These are phyloP conservation scores for Yarrowia sp. DNA, from an alignment of 805 yeast genomes.

Conservation along the genomic window DNA sequence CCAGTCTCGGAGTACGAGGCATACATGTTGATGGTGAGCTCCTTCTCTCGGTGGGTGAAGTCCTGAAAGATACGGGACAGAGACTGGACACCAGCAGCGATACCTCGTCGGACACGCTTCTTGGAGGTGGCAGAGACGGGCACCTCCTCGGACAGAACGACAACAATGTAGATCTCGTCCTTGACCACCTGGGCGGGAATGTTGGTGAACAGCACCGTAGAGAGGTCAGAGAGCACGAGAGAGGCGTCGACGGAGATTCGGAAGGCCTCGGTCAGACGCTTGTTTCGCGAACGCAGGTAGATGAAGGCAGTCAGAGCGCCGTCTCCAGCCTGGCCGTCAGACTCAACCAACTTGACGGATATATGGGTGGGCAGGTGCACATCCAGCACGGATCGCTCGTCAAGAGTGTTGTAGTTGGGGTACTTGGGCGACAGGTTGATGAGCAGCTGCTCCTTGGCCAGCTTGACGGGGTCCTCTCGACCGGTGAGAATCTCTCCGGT, in stretches of 20 bases:
- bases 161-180: conserved; percentile 71
- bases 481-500: conserved; percentile 37
- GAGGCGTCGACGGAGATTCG: conserved; percentile 61
- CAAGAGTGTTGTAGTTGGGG: conserved; percentile 44
- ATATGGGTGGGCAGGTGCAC: conserved; percentile 50
- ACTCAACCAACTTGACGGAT: conserved; percentile 72
- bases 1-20: conserved; percentile 60
- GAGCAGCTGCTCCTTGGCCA: conserved; percentile 66
- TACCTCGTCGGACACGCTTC: conserved; percentile 59
- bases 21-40: conserved; percentile 66
- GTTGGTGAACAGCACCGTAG: conserved; percentile 77
- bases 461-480: conserved; percentile 48
- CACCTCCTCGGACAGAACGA: conserved; percentile 68
- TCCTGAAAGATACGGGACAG: conserved; percentile 73
- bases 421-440: conserved; percentile 71
- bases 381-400: conserved; percentile 27
- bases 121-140: conserved; percentile 41
- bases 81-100: conserved; percentile 87
- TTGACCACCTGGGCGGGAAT: conserved; percentile 60
- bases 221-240: conserved; percentile 61
- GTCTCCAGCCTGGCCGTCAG: conserved; percentile 54
- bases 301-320: conserved; percentile 74
- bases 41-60: conserved; percentile 62
- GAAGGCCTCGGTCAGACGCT: conserved; percentile 75
- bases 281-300: conserved; percentile 62